Conservation (phyloP, 2,329 filamentous ascomycete species). For the Ophiosphaerella korrae region DNA sequence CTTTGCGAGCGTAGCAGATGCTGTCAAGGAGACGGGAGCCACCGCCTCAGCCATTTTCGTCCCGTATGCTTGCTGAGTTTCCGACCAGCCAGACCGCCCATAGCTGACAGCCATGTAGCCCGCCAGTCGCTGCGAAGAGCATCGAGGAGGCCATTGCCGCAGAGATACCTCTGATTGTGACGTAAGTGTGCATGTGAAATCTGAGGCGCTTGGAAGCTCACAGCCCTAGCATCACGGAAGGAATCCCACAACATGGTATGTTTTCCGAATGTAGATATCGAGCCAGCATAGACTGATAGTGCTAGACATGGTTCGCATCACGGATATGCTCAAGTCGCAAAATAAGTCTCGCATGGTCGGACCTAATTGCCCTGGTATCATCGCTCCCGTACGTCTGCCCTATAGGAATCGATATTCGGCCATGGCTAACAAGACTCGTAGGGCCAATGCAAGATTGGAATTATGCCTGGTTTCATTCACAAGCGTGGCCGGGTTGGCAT, state of each 20-base stretch:
- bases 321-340: slow-evolving; percentile 96
- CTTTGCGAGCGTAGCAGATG: slow-evolving; percentile 87
- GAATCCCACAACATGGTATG: slow-evolving; percentile 94
- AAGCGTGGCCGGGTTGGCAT: slow-evolving; percentile 99
- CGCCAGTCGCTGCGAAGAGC: slow-evolving; percentile 87
- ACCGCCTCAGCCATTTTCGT: slow-evolving; percentile 95
- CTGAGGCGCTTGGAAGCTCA: slow-evolving; percentile 29
- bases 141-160: slow-evolving; percentile 96
- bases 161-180: slow-evolving; percentile 93
- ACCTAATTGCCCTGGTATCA: slow-evolving; percentile 98
- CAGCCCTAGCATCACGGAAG: slow-evolving; percentile 77
- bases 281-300: slow-evolving; percentile 18
- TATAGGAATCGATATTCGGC: background rate
- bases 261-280: background rate
- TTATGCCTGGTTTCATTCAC: slow-evolving; percentile 99
- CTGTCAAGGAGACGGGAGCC: slow-evolving; percentile 86
- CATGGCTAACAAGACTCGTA: slow-evolving; percentile 28
- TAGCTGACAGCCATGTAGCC: slow-evolving; percentile 57
- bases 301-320: slow-evolving; percentile 97
- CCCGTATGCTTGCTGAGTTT: slow-evolving; percentile 63
- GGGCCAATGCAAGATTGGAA: slow-evolving; percentile 99
- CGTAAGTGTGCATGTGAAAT: slow-evolving; percentile 53
- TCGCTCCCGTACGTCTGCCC: slow-evolving; percentile 65
- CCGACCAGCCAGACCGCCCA: background rate
- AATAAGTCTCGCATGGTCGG: slow-evolving; percentile 95